Evolutionary conservation across 192 early-diverging fungal species (phyloP).

Genomic region (Podila minutissima): DNA sequence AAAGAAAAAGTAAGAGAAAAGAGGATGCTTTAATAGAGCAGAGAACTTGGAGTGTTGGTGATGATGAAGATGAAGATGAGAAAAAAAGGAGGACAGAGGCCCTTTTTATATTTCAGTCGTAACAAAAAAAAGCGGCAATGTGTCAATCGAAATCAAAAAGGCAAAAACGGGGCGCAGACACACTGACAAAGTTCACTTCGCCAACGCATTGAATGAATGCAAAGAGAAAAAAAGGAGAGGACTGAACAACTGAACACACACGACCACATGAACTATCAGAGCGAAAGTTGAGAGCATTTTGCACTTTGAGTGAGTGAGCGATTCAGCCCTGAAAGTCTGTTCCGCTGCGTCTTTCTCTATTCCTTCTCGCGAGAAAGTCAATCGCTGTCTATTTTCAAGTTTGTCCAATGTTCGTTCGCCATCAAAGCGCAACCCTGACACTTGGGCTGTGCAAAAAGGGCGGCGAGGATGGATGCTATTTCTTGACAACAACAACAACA

Average conservation of each 20-base stretch:
- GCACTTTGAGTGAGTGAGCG: too few relatives aligned
- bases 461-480: too few relatives aligned
- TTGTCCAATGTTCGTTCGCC: too few relatives aligned
- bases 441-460: too few relatives aligned
- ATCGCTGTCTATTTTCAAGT: too few relatives aligned
- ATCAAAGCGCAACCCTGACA: too few relatives aligned
- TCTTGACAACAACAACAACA: too few relatives aligned
- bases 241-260: not conserved
- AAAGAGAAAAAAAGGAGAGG: not conserved
- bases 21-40: not conserved
- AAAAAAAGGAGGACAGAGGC: not conserved
- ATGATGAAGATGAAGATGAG: not conserved
- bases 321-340: too few relatives aligned
- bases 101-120: not conserved
- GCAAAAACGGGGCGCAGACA: slow-evolving; percentile 3
- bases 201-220: not conserved
- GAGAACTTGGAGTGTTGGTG: not conserved
- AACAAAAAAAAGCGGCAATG: not conserved
- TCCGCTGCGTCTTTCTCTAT: too few relatives aligned
- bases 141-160: not conserved
- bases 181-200: not conserved
- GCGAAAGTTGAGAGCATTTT: too few relatives aligned
- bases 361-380: too few relatives aligned
- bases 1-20: not conserved
- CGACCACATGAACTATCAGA: not conserved